These are phyloP conservation scores for Nannizzia gypsea DNA, from an alignment of 2,329 filamentous ascomycete genomes.

Conservation along the genomic window DNA sequence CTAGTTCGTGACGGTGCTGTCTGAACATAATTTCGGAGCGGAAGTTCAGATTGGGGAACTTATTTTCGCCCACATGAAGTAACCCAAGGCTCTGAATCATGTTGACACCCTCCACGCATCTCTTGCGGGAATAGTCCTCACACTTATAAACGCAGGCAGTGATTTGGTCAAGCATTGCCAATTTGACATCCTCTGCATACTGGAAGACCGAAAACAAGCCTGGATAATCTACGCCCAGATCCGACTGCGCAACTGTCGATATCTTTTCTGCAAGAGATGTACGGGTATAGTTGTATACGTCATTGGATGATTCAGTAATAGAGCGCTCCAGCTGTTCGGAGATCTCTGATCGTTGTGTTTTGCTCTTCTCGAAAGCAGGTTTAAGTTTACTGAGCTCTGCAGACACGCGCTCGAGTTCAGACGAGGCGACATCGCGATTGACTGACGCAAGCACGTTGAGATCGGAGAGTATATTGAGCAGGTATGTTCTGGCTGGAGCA, in stretches of 20 bases:
- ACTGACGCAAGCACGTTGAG: constrained; percentile 70
- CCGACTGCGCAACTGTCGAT: constrained; percentile 58
- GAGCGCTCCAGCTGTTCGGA: constrained; percentile 68
- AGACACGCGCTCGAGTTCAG: constrained; percentile 72
- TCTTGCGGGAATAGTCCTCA: constrained; percentile 71
- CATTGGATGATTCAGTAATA: constrained; percentile 73
- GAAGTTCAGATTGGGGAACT: constrained; percentile 78
- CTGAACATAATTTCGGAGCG: constrained; percentile 89
- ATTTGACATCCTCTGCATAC: constrained; percentile 86
- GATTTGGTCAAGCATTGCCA: constrained; percentile 83
- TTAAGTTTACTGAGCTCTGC: constrained; percentile 71
- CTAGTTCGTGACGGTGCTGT: constrained; percentile 65
- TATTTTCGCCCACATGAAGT: constrained; percentile 67
- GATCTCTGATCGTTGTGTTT: constrained; percentile 66
- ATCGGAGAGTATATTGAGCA: constrained; percentile 85
- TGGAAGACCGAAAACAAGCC: constrained; percentile 75
- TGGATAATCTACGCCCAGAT: constrained; percentile 75
- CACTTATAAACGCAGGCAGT: constrained; percentile 64
- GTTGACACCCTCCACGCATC: constrained; percentile 69
- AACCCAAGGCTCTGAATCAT: constrained; percentile 81
- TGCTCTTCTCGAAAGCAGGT: constrained; percentile 71
- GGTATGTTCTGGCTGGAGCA: constrained; percentile 87
- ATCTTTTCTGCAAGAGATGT: constrained; percentile 66
- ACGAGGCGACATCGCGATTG: constrained; percentile 75
- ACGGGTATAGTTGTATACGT: constrained; percentile 76